Base-by-base conservation (phyloP, 129 eudicot species). In the Helichrysum umbraculigerum region DNA sequence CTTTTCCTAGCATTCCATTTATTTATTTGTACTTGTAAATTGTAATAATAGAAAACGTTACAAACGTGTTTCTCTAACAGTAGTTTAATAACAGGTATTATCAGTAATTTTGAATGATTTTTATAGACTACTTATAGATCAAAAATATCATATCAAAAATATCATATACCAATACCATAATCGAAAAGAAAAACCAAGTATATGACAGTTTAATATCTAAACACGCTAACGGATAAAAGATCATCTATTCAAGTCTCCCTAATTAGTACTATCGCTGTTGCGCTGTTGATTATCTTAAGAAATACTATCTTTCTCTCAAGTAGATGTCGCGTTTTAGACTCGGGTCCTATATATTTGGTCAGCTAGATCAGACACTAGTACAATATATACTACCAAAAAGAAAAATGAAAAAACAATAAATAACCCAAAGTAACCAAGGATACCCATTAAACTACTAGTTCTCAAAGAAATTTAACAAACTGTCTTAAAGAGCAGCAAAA, bases 401-500 rank as follows among this genome's bases (percentile, higher is more conserved):
- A 22, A 59, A 59, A 57, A 61, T 8, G 16, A 29, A 25, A 5
- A 29, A 62, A 14, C 37, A 33, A 54, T 22, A 32, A 54, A 32
- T 32, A 50, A 71, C 65, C 65, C 30, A 17, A 54, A 57, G 50
- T 60, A 29, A 17, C 25, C 57, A 16, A 74, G 56, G 58, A 58
- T 58, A 54, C 28, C 28, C 28, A 25, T 3, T 5, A 60, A 21
- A 39, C 56, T 25, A 25, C 28, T 64, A 32, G 42, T 60, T 60
- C 21, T 74, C 41, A 22, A 74, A 60, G 22, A 63, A 73, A 4
- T 32, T 37, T 4, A 25, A 29, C 41, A 74, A 56, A 56, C 76
- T 71, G 50, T 35, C 32, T 22, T 25, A 56, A 59, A 73, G 33
- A 59, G 25, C 68, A 73, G 39, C 59, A 73, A 3, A 35, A 57